Evolutionary conservation across 768 basidiomycete species (phyloP), one percentile per base, ranked within the genome.

Genomic region (Russula brevipes): DNA sequence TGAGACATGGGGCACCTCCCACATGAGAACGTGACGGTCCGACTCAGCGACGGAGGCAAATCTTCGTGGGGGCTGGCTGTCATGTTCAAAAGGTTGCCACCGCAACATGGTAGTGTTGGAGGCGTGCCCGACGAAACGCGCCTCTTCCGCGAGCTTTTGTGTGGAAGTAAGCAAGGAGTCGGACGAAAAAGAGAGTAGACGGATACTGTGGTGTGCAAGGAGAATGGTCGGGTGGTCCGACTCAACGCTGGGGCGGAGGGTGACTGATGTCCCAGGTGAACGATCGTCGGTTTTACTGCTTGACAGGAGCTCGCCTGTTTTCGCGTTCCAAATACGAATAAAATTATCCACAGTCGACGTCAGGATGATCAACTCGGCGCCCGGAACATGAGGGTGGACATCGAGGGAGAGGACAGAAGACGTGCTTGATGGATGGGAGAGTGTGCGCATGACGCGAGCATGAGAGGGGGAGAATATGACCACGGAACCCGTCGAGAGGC

Each of bases 111-210:
- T 80, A 63, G 85, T 75, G 8, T 80, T 74, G 24, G 86, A 85
- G 4, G 85, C 83, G 68, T 89, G 87, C 0, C 87, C 87, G 19
- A 82, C 85, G 65, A 87, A 86, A 11, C 78, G 78, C 3, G 81
- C 79, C 6, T 80, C 44, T 64, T 79, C 77, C 51, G 71, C 73
- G 16, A 81, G 79, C 71, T 80, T 81, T 69, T 76, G 76, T 17
- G 75, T 61, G 41, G 77, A 72, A 52, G 75, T 45, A 50, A 60
- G 9, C 62, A 72, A 72, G 36, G 72, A 60, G 31, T 72, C 65
- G 36, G 72, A 44, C 30, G 65, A 62, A 24, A 67, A 67, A 16
- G 82, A 78, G 17, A 87, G 72, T 14, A 88, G 75, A 52, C 77
- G 80, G 65, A 88, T 84, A 67, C 76, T 75, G 68, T 87, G 83